Conservation (phyloP, 2,329 filamentous ascomycete species). For the Nemania diffusa region DNA sequence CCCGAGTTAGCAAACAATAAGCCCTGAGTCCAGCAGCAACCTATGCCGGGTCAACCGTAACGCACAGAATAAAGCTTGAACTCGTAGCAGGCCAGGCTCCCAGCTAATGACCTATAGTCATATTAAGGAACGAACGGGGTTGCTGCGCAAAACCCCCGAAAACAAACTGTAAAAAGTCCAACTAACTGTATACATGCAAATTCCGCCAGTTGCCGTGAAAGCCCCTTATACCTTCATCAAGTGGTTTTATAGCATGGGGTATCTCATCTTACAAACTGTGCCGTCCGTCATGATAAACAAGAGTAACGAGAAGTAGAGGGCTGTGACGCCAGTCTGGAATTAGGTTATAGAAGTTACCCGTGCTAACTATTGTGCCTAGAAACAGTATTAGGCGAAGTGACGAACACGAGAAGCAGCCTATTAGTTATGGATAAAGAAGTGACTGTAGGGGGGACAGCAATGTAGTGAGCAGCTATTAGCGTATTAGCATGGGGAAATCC, state of each 20-base stretch:
- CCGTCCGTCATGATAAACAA: background rate
- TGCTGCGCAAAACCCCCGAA: background rate
- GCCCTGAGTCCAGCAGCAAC: no score
- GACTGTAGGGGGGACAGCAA: constrained; percentile 35
- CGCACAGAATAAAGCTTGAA: no score
- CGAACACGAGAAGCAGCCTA: background rate
- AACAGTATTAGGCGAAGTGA: background rate
- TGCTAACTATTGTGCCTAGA: background rate
- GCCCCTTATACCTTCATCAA: background rate
- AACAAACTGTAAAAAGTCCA: background rate
- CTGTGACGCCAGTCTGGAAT: no score
- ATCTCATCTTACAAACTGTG: background rate
- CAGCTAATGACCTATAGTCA: background rate
- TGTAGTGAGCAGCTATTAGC: constrained; percentile 27
- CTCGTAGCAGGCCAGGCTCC: background rate
- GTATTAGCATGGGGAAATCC: background rate
- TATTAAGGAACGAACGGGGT: background rate
- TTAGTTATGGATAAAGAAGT: constrained; percentile 21
- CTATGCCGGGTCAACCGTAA: no score
- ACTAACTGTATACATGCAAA: background rate
- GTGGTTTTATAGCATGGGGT: background rate
- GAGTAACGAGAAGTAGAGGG: no score
- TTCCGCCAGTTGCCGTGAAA: background rate
- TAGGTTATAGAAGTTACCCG: background rate
- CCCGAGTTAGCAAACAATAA: no score